Evolutionary conservation across 345 rosid genomes (phyloP), one percentile per base, ranked within the genome.

Genomic region (Arabis hirsuta): DNA sequence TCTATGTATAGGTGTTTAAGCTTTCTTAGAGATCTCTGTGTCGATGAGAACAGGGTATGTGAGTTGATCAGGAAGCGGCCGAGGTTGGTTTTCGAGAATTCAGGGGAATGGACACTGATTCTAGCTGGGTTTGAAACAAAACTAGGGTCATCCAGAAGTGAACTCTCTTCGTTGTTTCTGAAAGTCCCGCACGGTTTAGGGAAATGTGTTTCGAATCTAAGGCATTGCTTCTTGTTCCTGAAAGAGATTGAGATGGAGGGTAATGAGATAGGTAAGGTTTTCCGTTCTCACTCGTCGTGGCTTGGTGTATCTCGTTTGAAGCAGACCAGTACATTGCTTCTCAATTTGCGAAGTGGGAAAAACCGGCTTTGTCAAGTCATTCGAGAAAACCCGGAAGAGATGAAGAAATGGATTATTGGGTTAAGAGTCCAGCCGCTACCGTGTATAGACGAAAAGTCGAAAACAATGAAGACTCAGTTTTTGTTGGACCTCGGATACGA

Each of bases 391-490:
- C 97, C 97, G 1, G 77, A 81, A 42, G 85, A 72, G 80, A 57
- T 94, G 84, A 87, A 86, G 78, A 87, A 88, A 67, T 83, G 87
- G 89, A 85, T 60, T 20, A 24, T 65, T 38, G 91, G 96, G 39
- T 60, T 73, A 27, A 82, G 36, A 77, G 50, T 89, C 54, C 70
- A 67, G 69, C 86, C 65, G 0, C 14, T 91, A 51, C 86, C 90
- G 13, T 41, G 26, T 12, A 46, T 81, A 69, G 74, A 76, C 24
- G 24, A 12, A 31, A 55, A 42, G 32, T 83, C 84, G 5, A 55
- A 65, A 63, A 48, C 16, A 29, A 75, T 83, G 81, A 93, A 87
- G 85, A 78, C 38, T 24, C 77, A 79, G 82, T 93, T 93, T 80
- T 65, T 85, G 75, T 12, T 73, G 62, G 82, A 82, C 36, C 67